Evolutionary conservation across 73 alveolate genomes (phyloP), one percentile per base, ranked within the genome.

Genomic region (Breviolum minutum): DNA sequence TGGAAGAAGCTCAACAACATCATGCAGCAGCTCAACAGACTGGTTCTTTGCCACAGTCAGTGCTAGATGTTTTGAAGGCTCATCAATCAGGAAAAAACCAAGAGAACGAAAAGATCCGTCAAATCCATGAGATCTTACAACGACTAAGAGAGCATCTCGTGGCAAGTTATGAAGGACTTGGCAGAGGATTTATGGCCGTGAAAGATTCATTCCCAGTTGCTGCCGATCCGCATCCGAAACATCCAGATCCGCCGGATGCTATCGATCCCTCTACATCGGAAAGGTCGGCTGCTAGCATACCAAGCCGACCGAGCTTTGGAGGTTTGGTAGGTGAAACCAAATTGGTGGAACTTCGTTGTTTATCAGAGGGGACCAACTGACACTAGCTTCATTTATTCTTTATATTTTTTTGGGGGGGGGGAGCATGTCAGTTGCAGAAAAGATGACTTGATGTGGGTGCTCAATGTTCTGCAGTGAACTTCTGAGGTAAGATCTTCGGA

Each of bases 311-410:
- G 22, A 24, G 94, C 29, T 77, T 94, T 19, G 94, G 86, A 5
- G 99, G 99, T 5, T 48, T 94, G 13, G 99, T 94, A 62, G 99
- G 99, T 19, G 84, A 94, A 62, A 94, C 99, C 10, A 62, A 62
- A 71, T n/a, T 94, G 83, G 94, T 94, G 63, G 99, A 94, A 74
- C 85, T 94, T 22, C 99, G 99, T 24, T 77, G 94, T 61, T 68
- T 94, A 54, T 94, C 99, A 13, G 68, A 27, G 11, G 63, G 63
- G 68, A 63, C 94, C 73, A 77, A 77, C 63, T 77, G 86, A 60
- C 54, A 40, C 54, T n/a, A n/a, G n/a, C n/a, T 40, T 40, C 54
- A 40, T 3, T 40, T 40, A 40, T 40, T 40, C n/a, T n/a, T n/a
- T n/a, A n/a, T 40, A 40, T 40, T 40, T 40, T 40, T 40, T 40